A percentile compares a stretch with the other conserved stretches of the same genome.
Conservation (phyloP, 805 yeast species). For the Starmerella potacharoeniae region DNA sequence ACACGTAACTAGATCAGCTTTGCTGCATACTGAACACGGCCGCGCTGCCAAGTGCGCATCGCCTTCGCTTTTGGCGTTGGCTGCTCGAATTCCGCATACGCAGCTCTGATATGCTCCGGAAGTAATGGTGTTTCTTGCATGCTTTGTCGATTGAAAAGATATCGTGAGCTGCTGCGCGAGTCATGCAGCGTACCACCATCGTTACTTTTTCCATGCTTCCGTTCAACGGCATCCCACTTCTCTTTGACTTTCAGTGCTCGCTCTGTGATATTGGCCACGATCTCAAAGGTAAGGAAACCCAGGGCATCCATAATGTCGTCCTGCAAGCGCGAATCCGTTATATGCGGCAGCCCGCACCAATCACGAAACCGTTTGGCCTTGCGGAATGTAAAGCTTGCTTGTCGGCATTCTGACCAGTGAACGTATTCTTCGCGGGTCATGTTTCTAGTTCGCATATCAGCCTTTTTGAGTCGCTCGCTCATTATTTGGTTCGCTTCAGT, state of each 20-base stretch:
- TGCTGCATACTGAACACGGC: slow-evolving; percentile 11
- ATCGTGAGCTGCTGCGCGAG: slow-evolving; percentile 8
- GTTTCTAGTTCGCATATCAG: slow-evolving; percentile 82
- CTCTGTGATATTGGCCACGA: slow-evolving; percentile 89
- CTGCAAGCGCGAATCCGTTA: slow-evolving; percentile 82
- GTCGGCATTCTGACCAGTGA: slow-evolving; percentile 98
- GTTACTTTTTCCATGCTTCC: slow-evolving; percentile 8
- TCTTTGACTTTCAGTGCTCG: slow-evolving; percentile 73
- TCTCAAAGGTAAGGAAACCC: slow-evolving; percentile 91
- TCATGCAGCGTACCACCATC: background rate
- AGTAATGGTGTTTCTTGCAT: slow-evolving; percentile 22
- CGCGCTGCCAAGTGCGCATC: slow-evolving; percentile 17
- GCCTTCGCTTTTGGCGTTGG: slow-evolving; percentile 16
- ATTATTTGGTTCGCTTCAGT: slow-evolving; percentile 88
- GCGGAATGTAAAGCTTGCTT: slow-evolving; percentile 90
- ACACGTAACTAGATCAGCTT: slow-evolving; percentile 12
- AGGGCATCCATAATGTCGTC: slow-evolving; percentile 94
- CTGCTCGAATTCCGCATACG: slow-evolving; percentile 19
- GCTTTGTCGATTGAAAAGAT: slow-evolving; percentile 19
- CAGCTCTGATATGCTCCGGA: slow-evolving; percentile 23
- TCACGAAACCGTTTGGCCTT: slow-evolving; percentile 90
- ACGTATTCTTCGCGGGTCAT: slow-evolving; percentile 98
- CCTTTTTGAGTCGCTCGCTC: slow-evolving; percentile 75
- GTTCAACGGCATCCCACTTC: slow-evolving; percentile 33
- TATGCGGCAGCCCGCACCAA: slow-evolving; percentile 80